Conservation (phyloP, 164 flowering plant species). For the Hamamelis virginiana region DNA sequence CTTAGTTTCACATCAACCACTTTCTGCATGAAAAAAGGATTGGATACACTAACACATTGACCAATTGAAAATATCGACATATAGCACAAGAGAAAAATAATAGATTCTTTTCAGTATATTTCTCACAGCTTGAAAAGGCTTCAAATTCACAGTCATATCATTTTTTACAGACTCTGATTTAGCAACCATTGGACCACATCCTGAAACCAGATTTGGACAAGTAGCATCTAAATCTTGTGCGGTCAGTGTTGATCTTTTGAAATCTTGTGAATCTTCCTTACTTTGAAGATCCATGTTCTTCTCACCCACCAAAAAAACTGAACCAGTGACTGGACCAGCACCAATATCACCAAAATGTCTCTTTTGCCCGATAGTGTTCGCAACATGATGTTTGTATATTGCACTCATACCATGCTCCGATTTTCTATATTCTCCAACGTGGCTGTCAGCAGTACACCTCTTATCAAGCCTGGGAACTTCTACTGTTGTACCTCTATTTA, state of each 20-base stretch:
- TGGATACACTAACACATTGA: not conserved
- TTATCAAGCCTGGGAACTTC: conserved; percentile 1
- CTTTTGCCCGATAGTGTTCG: conserved; percentile 21
- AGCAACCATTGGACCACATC: conserved; percentile 7
- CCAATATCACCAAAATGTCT: conserved; percentile 26
- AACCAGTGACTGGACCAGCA: conserved; percentile 11
- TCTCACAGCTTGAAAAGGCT: conserved; percentile 32
- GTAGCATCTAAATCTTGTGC: conserved; percentile 13
- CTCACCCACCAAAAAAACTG: conserved; percentile 7
- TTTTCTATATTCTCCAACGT: conserved; percentile 4
- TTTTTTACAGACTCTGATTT: conserved; percentile 11
- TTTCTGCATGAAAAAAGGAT: conserved; percentile 29
- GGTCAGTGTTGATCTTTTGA: not conserved
- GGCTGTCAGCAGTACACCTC: not conserved
- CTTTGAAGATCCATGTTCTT: not conserved
- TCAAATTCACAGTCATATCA: conserved; percentile 13
- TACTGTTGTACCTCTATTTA: not conserved
- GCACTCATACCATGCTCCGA: conserved; percentile 7
- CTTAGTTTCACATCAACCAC: conserved; percentile 33
- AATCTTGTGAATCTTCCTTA: not conserved
- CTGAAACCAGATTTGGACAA: conserved; percentile 8
- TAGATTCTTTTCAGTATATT: not conserved
- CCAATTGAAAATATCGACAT: not conserved
- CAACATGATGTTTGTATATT: conserved; percentile 5
- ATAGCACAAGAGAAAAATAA: not conserved